Conservation (phyloP, 768 basidiomycete species). For the Imleria badia region DNA sequence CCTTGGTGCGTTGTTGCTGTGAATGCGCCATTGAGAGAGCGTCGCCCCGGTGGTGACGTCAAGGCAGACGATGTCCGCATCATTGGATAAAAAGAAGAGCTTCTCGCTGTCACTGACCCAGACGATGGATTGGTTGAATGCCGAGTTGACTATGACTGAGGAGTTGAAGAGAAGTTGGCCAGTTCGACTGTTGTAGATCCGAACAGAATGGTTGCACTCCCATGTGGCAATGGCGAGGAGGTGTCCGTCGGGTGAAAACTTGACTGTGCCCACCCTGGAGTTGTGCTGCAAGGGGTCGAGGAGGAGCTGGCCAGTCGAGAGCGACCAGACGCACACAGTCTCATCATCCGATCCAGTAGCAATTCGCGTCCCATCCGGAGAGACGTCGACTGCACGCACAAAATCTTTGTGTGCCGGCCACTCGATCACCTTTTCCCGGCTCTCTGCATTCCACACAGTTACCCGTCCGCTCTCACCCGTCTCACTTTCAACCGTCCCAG, state of each 20-base stretch:
- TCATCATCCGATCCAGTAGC: neutral
- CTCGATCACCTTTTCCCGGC: neutral
- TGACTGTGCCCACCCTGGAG: neutral
- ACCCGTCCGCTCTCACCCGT: neutral
- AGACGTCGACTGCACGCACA: neutral
- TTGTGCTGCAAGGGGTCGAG: neutral
- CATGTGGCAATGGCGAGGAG: neutral
- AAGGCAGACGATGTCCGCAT: neutral
- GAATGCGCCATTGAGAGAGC: neutral
- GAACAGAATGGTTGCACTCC: neutral
- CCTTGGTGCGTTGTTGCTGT: neutral
- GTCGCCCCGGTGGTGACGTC: neutral
- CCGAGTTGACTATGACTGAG: neutral
- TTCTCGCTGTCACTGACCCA: neutral
- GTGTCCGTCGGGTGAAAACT: constrained; percentile 2
- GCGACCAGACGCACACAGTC: neutral
- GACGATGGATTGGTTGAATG: neutral
- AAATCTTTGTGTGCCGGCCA: neutral
- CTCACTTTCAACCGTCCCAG: too few relatives aligned
- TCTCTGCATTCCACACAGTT: neutral
- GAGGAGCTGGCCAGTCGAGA: neutral
- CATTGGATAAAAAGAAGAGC: neutral
- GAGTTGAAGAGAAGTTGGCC: neutral
- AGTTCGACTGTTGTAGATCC: neutral
- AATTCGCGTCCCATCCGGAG: neutral